These are phyloP conservation scores for Pichia cactophila DNA, from an alignment of 1,139 yeast species.

Conservation along the genomic window DNA sequence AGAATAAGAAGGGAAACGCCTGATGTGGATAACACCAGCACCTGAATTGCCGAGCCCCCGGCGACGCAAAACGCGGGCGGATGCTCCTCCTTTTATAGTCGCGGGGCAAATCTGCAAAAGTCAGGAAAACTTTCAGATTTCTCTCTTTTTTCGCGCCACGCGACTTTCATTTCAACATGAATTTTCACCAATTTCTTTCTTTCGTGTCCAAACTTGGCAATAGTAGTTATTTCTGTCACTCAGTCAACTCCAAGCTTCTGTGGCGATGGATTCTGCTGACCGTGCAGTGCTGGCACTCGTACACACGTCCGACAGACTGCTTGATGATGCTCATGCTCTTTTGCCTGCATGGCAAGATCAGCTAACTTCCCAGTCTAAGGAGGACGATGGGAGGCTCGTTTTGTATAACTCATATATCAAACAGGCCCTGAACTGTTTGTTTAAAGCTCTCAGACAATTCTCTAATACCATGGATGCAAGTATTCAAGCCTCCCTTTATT, in stretches of 20 bases:
- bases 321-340: neutral
- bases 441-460: conserved; percentile 30
- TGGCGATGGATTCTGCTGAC: neutral
- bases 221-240: too few relatives aligned
- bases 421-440: conserved; percentile 34
- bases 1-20: neutral
- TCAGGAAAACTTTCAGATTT: too few relatives aligned
- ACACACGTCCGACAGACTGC: neutral
- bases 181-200: too few relatives aligned
- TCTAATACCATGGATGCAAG: conserved; percentile 27
- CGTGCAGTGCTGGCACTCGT: neutral
- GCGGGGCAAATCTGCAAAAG: neutral
- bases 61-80: conserved; percentile 6
- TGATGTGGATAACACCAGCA: neutral
- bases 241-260: neutral
- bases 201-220: too few relatives aligned
- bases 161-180: too few relatives aligned
- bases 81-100: conserved; percentile 14
- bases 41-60: neutral
- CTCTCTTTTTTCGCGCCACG: too few relatives aligned
- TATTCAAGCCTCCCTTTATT: conserved; percentile 30
- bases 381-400: neutral
- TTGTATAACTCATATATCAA: conserved; percentile 34
- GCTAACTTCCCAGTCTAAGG: neutral
- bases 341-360: neutral